Conservation (phyloP, 805 yeast species). For the Kodamaea kakaduensis region DNA sequence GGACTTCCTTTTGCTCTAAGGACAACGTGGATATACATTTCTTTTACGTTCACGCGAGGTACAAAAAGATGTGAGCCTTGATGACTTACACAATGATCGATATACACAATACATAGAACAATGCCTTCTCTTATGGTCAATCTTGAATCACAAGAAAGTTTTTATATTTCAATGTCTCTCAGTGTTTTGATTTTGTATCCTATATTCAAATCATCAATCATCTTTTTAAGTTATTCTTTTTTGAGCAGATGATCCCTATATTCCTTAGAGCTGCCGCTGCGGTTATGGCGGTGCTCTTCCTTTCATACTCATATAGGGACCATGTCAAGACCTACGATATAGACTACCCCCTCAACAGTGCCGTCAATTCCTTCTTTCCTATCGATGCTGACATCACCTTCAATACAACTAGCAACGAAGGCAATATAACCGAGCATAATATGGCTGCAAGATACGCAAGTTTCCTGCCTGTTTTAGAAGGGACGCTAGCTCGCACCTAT, state of each 20-base stretch:
- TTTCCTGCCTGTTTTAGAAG: slow-evolving; percentile 34
- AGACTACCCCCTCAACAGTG: slow-evolving; percentile 31
- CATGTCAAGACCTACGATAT: slow-evolving; percentile 5
- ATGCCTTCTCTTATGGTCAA: too few relatives aligned
- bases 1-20: too few relatives aligned
- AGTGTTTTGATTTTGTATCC: too few relatives aligned
- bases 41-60: too few relatives aligned
- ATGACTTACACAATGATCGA: too few relatives aligned
- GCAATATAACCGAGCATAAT: slow-evolving; percentile 16
- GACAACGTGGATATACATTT: too few relatives aligned
- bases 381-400: slow-evolving; percentile 33
- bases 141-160: too few relatives aligned
- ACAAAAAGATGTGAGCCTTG: too few relatives aligned
- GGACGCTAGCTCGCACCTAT: slow-evolving; percentile 22
- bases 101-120: too few relatives aligned
- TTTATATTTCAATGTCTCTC: too few relatives aligned
- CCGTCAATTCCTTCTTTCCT: slow-evolving; percentile 41
- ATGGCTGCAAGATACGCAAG: slow-evolving; percentile 38
- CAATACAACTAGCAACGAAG: slow-evolving; percentile 19
- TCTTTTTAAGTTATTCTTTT: too few relatives aligned
- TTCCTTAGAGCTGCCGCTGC: slow-evolving; percentile 1
- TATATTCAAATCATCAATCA: too few relatives aligned
- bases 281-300: background rate
- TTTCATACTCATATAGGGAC: background rate
- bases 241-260: slow-evolving; percentile 4